Evolutionary conservation across 805 yeast genomes (phyloP).

Genomic region (Wickerhamomyces queroliae): DNA sequence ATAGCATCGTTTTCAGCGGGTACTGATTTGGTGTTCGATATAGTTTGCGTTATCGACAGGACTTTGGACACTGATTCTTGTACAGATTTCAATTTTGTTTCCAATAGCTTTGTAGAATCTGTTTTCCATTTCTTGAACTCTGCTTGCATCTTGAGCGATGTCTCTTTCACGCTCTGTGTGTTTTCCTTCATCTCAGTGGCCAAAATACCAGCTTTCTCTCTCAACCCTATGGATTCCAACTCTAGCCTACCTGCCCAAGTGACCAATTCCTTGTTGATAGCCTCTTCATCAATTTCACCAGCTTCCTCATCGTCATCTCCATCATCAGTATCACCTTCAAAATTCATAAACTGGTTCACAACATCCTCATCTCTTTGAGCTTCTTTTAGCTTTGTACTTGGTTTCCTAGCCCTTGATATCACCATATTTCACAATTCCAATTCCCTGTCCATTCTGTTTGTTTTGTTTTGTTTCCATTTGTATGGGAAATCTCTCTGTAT

Average conservation of each 20-base stretch:
- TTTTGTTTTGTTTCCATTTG: not conserved
- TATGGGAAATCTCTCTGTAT: not conserved
- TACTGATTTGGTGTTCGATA: not conserved
- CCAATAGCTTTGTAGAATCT: not conserved
- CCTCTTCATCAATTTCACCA: slow-evolving; percentile 9
- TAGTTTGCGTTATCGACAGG: not conserved
- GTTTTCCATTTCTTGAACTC: slow-evolving; percentile 1
- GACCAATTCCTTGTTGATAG: slow-evolving; percentile 29
- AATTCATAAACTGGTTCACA: not conserved
- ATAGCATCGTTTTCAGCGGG: not conserved
- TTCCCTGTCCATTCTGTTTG: not conserved
- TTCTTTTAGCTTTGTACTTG: not conserved
- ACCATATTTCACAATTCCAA: not conserved
- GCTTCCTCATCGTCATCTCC: not conserved
- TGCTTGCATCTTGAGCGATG: not conserved
- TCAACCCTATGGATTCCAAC: slow-evolving; percentile 38
- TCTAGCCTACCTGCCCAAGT: slow-evolving; percentile 49
- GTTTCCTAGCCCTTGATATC: not conserved
- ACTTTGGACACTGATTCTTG: not conserved
- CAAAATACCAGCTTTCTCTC: slow-evolving; percentile 23
- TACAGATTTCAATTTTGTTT: not conserved
- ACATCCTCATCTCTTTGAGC: not conserved
- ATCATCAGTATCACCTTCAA: slow-evolving; percentile 5
- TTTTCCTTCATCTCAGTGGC: slow-evolving; percentile 10
- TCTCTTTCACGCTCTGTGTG: slow-evolving; percentile 2